Conservation (phyloP, 345 rosid species). For the Euphorbia tirucalli region DNA sequence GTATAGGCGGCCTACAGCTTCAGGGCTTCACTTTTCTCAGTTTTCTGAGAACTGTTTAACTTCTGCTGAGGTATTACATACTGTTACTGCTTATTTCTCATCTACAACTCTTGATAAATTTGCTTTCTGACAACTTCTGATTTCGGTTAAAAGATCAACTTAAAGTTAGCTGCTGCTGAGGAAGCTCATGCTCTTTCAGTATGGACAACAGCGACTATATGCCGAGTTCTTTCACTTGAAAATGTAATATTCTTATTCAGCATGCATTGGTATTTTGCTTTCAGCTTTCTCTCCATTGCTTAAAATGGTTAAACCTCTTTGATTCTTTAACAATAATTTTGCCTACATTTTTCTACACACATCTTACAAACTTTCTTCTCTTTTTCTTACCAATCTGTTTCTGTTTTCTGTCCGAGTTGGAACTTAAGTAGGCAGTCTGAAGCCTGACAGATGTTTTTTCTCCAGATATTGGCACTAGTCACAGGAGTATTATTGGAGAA, state of each 20-base stretch:
- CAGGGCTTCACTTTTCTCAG: constrained; percentile 57
- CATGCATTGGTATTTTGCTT: constrained; percentile 16
- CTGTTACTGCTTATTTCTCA: constrained; percentile 5
- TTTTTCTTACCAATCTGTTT: too few relatives aligned
- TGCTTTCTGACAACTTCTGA: constrained; percentile 23
- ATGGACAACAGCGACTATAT: constrained; percentile 97
- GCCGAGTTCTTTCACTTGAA: constrained; percentile 89
- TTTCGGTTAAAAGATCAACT: constrained; percentile 51
- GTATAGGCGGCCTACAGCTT: constrained; percentile 62
- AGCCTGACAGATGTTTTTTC: constrained; percentile 20
- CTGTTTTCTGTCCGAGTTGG: too few relatives aligned
- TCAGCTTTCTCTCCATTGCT: background rate
- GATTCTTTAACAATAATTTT: too few relatives aligned
- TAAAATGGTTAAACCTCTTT: too few relatives aligned
- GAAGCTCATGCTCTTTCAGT: constrained; percentile 84
- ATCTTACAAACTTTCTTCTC: too few relatives aligned
- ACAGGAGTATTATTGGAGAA: constrained; percentile 88
- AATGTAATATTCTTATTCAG: constrained; percentile 53
- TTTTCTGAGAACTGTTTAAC: constrained; percentile 39
- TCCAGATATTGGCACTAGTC: constrained; percentile 76
- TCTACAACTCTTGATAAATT: constrained; percentile 12
- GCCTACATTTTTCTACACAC: too few relatives aligned
- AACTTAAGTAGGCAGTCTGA: constrained; percentile 2
- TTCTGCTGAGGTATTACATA: constrained; percentile 59
- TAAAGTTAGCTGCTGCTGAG: constrained; percentile 78